A percentile compares a stretch with the other conserved stretches of the same genome.
Evolutionary conservation across 2,329 filamentous ascomycete species (phyloP).

Genomic region (Microcyclosporella mali): DNA sequence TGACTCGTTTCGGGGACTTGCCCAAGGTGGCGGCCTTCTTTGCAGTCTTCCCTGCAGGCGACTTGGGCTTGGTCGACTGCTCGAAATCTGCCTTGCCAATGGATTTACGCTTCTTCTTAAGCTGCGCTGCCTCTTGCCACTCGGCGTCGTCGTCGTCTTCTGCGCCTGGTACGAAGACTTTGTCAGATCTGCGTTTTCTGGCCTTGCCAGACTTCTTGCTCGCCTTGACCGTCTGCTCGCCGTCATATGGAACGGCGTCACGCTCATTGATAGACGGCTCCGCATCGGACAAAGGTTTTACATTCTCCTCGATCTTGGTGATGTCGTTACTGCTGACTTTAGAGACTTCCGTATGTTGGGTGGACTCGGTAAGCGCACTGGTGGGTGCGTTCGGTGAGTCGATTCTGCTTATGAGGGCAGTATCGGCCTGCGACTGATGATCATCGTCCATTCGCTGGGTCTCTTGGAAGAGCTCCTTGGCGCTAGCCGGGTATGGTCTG

Average conservation of each 20-base stretch:
- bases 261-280: slow-evolving; percentile 2
- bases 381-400: not conserved
- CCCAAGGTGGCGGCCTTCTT: slow-evolving; percentile 8
- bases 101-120: slow-evolving; percentile 31
- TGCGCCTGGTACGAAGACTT: slow-evolving; percentile 1
- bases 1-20: not conserved
- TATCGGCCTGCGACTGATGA: not conserved
- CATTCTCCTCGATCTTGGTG: not conserved
- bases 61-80: slow-evolving; percentile 11
- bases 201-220: slow-evolving; percentile 16
- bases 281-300: not conserved
- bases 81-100: slow-evolving; percentile 13
- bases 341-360: not conserved
- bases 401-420: not conserved
- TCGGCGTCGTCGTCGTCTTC: slow-evolving; percentile 23
- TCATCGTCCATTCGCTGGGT: slow-evolving; percentile 7
- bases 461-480: slow-evolving; percentile 21
- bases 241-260: not conserved
- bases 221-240: slow-evolving; percentile 25
- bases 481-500: slow-evolving; percentile 19
- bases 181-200: slow-evolving; percentile 8
- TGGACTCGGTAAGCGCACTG: not conserved
- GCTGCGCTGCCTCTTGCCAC: slow-evolving; percentile 16
- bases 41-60: slow-evolving; percentile 11
- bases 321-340: not conserved